Evolutionary conservation across 179 eudicot genomes (phyloP).

Genomic region (Amaranthus tricolor): DNA sequence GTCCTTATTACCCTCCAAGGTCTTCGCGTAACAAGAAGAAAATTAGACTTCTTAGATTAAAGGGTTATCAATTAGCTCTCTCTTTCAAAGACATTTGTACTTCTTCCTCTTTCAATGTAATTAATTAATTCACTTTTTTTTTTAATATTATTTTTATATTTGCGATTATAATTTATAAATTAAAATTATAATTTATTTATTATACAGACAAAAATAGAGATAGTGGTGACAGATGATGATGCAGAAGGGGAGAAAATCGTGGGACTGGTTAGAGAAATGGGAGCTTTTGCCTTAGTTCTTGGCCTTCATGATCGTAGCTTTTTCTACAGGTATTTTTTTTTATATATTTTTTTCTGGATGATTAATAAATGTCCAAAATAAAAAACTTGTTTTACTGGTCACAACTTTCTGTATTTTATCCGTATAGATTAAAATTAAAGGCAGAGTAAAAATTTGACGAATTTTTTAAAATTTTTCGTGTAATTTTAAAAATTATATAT

Average conservation of each 20-base stretch:
- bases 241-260: slow-evolving; percentile 63
- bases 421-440: too few species aligned
- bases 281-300: slow-evolving; percentile 70
- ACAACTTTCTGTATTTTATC: too few species aligned
- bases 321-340: slow-evolving; percentile 60
- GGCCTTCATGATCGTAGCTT: slow-evolving; percentile 89
- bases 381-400: neutral
- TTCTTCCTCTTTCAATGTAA: slow-evolving; percentile 64
- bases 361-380: neutral
- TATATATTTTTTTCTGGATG: neutral
- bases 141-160: neutral
- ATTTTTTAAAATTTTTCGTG: too few species aligned
- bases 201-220: slow-evolving; percentile 80
- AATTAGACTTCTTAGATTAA: slow-evolving; percentile 49
- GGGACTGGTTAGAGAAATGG: slow-evolving; percentile 62
- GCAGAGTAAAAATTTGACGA: too few species aligned
- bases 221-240: slow-evolving; percentile 81
- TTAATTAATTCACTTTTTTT: neutral
- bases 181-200: slow-evolving; percentile 19
- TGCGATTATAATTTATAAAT: neutral
- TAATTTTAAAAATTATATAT: too few species aligned
- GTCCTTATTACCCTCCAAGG: slow-evolving; percentile 29
- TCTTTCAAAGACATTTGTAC: slow-evolving; percentile 77
- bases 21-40: slow-evolving; percentile 49
- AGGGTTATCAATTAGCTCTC: slow-evolving; percentile 80